Evolutionary conservation across 768 basidiomycete genomes (phyloP), one percentile per base, ranked within the genome.

Genomic region (Roridomyces roridus): DNA sequence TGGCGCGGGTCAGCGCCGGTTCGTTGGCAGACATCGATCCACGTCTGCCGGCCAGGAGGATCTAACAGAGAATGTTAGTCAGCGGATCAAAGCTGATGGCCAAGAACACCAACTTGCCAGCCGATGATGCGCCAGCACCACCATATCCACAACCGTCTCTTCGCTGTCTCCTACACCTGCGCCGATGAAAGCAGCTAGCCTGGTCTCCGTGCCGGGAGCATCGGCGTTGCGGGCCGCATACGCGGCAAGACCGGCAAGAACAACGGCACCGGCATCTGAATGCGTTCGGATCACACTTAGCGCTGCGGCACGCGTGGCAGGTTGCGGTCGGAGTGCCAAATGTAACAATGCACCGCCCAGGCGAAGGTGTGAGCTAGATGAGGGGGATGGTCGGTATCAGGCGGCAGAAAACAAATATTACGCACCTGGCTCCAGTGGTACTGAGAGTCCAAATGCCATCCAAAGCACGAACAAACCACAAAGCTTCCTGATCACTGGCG

Each of bases 1-100:
- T 82, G 80, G 20, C 77, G 75, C 2, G 94, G 94, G 66, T 96
- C 92, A 5, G 81, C 66, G 2, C 76, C 68, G 0, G 89, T 86
- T 55, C 80, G 82, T 62, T 91, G 92, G 51, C 89, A 91, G 5
- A 92, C 60, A 51, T 93, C 91, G 55, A 96, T 89, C 94, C 94
- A 97, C 1, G 80, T 80, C 62, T 85, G 86, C 17, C 85, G 80
- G 39, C 52, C 57, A 1, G 57, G 52, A 7, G 61, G 35, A 52
- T 59, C 61, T 63, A 25, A 17, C 9, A 81, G 79, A 15, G 75
- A 70, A 34, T 15, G 2, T 34, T 8, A 34, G 31, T 34, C 31
- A n/a, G n/a, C n/a, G n/a, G n/a, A n/a, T n/a, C n/a, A n/a, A n/a
- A n/a, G n/a, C 7, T 34, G 31, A 71, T 15, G 86, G 67, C 0